Conservation (phyloP, 306 rosid genomes). For the Glycine tomentella region DNA sequence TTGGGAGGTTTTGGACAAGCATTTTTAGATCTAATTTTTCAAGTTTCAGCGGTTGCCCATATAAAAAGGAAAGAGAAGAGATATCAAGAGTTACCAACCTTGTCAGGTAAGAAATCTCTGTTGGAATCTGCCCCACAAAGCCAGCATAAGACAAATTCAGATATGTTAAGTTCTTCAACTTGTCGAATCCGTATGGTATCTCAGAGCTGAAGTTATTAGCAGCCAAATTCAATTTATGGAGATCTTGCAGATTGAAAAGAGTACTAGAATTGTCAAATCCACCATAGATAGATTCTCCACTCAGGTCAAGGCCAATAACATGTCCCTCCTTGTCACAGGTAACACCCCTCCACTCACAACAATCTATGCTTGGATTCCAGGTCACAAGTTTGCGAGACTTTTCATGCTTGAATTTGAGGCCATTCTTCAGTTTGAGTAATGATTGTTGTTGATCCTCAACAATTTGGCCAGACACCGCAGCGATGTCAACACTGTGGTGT, state of each 20-base stretch:
- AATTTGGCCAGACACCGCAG: no score
- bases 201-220: not conserved
- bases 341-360: slow-evolving; percentile 61
- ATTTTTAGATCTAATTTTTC: slow-evolving; percentile 18
- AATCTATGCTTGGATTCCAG: slow-evolving; percentile 39
- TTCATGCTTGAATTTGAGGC: no score
- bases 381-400: not conserved
- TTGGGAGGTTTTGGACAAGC: slow-evolving; percentile 33
- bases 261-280: slow-evolving; percentile 24
- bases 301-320: slow-evolving; percentile 36
- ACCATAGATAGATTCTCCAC: slow-evolving; percentile 14
- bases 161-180: slow-evolving; percentile 19
- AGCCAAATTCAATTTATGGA: slow-evolving; percentile 18
- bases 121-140: slow-evolving; percentile 35
- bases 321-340: slow-evolving; percentile 41
- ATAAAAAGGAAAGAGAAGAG: not conserved
- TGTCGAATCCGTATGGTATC: slow-evolving; percentile 39
- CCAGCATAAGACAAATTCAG: slow-evolving; percentile 21
- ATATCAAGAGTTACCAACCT: slow-evolving; percentile 41
- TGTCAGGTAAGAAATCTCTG: slow-evolving; percentile 19
- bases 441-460: no score
- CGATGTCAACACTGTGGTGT: no score
- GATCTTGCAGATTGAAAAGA: slow-evolving; percentile 30
- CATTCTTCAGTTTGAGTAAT: no score
- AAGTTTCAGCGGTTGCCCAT: slow-evolving; percentile 19